Evolutionary conservation across 495 filamentous ascomycete species (phyloP), one percentile per base, ranked within the genome.

Genomic region (Penicillium salamii): DNA sequence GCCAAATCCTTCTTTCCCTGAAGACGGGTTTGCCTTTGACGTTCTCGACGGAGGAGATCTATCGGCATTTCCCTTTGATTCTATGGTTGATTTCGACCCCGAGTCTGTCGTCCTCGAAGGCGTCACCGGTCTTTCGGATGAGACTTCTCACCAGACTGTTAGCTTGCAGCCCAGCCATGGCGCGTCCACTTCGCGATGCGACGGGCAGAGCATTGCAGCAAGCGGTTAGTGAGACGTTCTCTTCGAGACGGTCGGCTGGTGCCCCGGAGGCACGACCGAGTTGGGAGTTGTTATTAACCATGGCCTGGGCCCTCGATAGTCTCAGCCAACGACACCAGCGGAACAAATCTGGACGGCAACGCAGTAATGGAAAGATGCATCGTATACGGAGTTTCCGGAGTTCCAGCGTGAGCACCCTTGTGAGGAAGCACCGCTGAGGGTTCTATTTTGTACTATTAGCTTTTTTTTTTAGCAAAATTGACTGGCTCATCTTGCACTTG

Each of bases 151-250:
- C 67, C 61, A 68, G 74, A 69, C 75, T 80, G 62, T 73, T 80
- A 70, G 86, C 86, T 78, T 86, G 89, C 89, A 91, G 86, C 87
- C 87, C 86, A 81, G 81, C 80, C 72, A 81, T 88, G 87, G 89
- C 89, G 89, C 89, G 87, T 87, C 88, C 86, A 69, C 80, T 88
- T 71, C 79, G 78, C 83, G 86, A 89, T 89, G 89, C 89, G 88
- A 91, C 89, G 84, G 82, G 86, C 82, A 80, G 74, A 81, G 85
- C 81, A 79, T 87, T 90, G 89, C 88, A 79, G 78, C 76, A 69
- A 69, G 73, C 71, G 62, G 71, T 71, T 72, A 73, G 66, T 58
- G 68, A 70, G 63, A 55, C 54, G 45, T 55, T 71, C 53, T 63
- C 63, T 52, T 58, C 40, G 52, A 58, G 56, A 61, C 52, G 42